These are phyloP conservation scores for Lomentospora prolificans DNA, from an alignment of 2,329 filamentous ascomycete genomes.

Conservation along the genomic window DNA sequence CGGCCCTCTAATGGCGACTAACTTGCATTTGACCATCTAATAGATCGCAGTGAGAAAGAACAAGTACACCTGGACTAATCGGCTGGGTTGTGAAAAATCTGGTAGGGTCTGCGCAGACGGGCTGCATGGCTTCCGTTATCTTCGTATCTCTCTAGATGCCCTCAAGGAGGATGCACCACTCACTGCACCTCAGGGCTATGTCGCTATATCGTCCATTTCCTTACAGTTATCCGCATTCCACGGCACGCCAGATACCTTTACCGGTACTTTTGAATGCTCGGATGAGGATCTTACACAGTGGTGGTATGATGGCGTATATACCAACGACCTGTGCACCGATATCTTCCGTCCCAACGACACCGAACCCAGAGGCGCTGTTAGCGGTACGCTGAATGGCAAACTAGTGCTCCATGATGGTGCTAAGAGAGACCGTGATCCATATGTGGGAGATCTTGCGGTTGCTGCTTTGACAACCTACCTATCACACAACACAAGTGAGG, in stretches of 20 bases:
- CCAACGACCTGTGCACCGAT: slow-evolving; percentile 38
- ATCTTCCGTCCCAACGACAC: slow-evolving; percentile 35
- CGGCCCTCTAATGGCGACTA: no score
- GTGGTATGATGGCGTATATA: slow-evolving; percentile 45
- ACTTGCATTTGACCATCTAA: neutral
- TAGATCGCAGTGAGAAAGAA: slow-evolving; percentile 33
- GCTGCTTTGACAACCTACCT: slow-evolving; percentile 37
- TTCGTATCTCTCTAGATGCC: slow-evolving; percentile 37
- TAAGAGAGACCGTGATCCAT: slow-evolving; percentile 42
- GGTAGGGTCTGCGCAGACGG: slow-evolving; percentile 39
- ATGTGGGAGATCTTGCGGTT: slow-evolving; percentile 41
- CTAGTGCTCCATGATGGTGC: slow-evolving; percentile 39
- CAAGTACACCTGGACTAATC: slow-evolving; percentile 34
- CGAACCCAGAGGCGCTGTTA: slow-evolving; percentile 34
- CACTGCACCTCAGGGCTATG: slow-evolving; percentile 29
- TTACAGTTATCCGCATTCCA: slow-evolving; percentile 34
- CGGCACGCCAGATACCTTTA: slow-evolving; percentile 37
- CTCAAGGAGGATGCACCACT: slow-evolving; percentile 32
- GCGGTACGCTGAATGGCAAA: slow-evolving; percentile 32
- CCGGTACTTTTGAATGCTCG: slow-evolving; percentile 42
- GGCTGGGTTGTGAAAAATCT: slow-evolving; percentile 31
- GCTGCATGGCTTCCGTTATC: slow-evolving; percentile 42
- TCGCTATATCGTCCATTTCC: slow-evolving; percentile 31
- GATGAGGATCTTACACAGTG: slow-evolving; percentile 37
- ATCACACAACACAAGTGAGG: slow-evolving; percentile 30